phyloP scores from a whole-genome alignment of 1,139 yeast genomes.

The Sugiyamaella japonica region DNA sequence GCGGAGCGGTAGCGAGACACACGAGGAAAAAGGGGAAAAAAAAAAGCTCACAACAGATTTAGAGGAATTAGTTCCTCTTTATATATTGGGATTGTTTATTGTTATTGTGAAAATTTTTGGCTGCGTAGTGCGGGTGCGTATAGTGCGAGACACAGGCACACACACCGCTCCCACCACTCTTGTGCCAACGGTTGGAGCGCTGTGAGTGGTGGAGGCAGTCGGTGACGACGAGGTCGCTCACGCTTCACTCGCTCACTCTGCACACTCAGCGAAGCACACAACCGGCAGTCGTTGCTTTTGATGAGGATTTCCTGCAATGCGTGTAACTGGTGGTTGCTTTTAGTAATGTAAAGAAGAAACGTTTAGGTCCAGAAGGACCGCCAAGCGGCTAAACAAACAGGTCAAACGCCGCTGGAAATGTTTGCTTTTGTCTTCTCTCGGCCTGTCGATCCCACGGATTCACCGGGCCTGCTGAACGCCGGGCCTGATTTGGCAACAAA shows the following conservation, averaged over 20 bases:
- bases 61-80: conserved; percentile 10
- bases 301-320: too few species aligned
- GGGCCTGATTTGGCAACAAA: neutral
- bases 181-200: too few species aligned
- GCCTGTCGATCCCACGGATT: neutral
- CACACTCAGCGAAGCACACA: too few species aligned
- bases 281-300: neutral
- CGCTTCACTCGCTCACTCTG: too few species aligned
- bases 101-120: conserved; percentile 7
- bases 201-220: too few species aligned
- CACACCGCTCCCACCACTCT: too few species aligned
- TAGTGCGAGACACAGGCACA: neutral
- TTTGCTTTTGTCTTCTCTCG: neutral
- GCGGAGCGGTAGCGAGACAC: conserved; percentile 17
- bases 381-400: neutral
- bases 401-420: neutral
- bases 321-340: neutral
- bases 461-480: neutral
- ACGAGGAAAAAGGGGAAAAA: conserved; percentile 8
- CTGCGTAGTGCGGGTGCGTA: neutral
- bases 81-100: conserved; percentile 13
- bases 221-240: too few species aligned
- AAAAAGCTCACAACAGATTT: neutral
- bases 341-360: neutral
- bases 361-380: neutral